These are phyloP conservation scores for Solanum infundibuliforme DNA, from an alignment of 257 asterid genomes.

Conservation along the genomic window DNA sequence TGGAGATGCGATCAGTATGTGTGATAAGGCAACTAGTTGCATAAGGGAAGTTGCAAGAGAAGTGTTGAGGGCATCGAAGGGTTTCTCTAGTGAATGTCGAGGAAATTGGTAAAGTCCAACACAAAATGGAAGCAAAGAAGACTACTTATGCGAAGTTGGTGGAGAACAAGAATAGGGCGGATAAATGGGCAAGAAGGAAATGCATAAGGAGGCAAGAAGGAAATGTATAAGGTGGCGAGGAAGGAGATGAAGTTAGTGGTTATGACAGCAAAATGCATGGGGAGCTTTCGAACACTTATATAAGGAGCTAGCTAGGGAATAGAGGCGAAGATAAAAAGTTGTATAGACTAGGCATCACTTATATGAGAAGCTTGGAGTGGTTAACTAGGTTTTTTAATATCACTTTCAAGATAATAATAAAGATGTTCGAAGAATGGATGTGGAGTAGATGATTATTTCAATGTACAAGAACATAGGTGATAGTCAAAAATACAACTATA, in stretches of 20 bases:
- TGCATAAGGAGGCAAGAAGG: neutral
- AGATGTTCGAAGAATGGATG: no score
- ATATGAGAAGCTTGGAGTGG: no score
- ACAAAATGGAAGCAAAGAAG: neutral
- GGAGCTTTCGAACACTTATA: no score
- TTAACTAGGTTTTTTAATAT: no score
- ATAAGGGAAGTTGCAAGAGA: neutral
- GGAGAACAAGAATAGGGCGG: neutral
- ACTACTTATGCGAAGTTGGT: neutral
- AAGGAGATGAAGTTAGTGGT: neutral
- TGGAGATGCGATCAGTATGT: neutral
- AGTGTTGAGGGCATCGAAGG: neutral
- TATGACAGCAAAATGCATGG: no score
- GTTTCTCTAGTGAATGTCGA: neutral
- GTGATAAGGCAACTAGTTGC: neutral
- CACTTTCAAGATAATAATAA: no score
- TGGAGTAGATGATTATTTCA: no score
- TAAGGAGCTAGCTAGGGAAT: neutral
- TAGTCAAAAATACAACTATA: no score
- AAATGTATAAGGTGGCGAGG: neutral
- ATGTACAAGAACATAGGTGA: no score
- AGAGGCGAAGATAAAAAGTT: no score
- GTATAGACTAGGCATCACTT: no score
- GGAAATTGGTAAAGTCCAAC: neutral
- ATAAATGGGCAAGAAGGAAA: no score